Base-by-base conservation (phyloP, 2,329 filamentous ascomycete genomes). In the Saccharata proteae region DNA sequence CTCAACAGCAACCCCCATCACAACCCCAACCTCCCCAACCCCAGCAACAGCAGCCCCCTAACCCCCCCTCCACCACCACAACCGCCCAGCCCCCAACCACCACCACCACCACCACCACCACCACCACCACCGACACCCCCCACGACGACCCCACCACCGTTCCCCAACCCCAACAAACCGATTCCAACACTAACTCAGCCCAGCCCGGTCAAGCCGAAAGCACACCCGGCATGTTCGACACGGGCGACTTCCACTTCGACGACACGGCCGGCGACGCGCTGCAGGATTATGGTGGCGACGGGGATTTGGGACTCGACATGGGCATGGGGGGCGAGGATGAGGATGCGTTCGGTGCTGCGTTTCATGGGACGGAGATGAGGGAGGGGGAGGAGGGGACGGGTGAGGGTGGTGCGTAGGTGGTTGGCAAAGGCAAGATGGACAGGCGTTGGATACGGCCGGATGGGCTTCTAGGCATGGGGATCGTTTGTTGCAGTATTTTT, bases 331-430 rank as follows among this genome's bases (percentile, higher is more conserved):
- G 20, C 20, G 8, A 22, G 20, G 20, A 57, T 25, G 49, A 56
- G 35, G 55, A 52, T 14, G 54, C 54, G 3, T 57, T 57, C 34
- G 54, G 54, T 2, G 54, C 56, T 27, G 54, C 54, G n/a, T 57
- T 57, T 36, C 54, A 57, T 16, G 51, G 47, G 3, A 55, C 48
- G 11, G 52, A 53, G 29, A 49, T 46, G 43, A 46, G 52, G 34
- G 13, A 7, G 10, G 8, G 7, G 8, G 24, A 9, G 24, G 14
- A 7, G 14, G 14, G 8, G 20, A 8, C 20, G 8, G 20, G 20
- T 8, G 20, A 8, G 20, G 20, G 20, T n/a, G 20, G 20, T 8
- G 8, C 20, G 20, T 8, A 22, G 20, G 8, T 8, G 8, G 20
- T 8, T 22, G 20, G n/a, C n/a, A n/a, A 22, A 8, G 20, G 20